Conservation (phyloP, 2,329 filamentous ascomycete species). For the Albophoma yamanashiensis region DNA sequence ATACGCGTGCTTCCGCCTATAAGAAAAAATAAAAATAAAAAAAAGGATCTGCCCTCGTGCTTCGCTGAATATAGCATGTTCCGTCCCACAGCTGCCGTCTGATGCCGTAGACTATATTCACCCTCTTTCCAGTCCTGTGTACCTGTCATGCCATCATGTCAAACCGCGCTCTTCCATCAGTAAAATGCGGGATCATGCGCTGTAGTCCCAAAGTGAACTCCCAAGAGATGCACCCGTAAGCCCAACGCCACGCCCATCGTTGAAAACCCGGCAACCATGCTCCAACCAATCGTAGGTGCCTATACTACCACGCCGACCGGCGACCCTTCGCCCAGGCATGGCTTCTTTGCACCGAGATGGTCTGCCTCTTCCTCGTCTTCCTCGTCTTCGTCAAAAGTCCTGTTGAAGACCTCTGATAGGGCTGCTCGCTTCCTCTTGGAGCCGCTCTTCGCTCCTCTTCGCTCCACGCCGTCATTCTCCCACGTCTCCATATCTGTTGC, state of each 20-base stretch:
- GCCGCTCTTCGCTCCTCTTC: constrained; percentile 10
- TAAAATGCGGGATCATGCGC: not conserved
- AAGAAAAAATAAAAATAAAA: too few species aligned
- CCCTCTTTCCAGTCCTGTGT: not conserved
- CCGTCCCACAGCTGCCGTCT: not conserved
- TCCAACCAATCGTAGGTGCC: not conserved
- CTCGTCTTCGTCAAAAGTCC: constrained; percentile 28
- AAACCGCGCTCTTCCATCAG: not conserved
- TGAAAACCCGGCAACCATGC: not conserved
- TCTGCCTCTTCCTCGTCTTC: constrained; percentile 21
- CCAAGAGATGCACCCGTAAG: not conserved
- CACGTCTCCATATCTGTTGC: constrained; percentile 33
- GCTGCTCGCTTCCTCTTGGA: constrained; percentile 24
- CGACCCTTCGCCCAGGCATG: constrained; percentile 18
- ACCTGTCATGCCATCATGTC: not conserved
- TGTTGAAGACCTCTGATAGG: constrained; percentile 26
- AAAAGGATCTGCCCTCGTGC: not conserved
- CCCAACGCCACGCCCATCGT: not conserved
- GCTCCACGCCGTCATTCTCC: constrained; percentile 23
- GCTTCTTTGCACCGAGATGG: constrained; percentile 18
- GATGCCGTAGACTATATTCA: not conserved
- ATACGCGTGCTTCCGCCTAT: not conserved
- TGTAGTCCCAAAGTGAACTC: not conserved
- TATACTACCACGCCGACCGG: constrained; percentile 19
- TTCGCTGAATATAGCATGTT: not conserved